Evolutionary conservation across 108 stramenopile genomes (phyloP), one percentile per base, ranked within the genome.

Genomic region (Skeletonema grethae): DNA sequence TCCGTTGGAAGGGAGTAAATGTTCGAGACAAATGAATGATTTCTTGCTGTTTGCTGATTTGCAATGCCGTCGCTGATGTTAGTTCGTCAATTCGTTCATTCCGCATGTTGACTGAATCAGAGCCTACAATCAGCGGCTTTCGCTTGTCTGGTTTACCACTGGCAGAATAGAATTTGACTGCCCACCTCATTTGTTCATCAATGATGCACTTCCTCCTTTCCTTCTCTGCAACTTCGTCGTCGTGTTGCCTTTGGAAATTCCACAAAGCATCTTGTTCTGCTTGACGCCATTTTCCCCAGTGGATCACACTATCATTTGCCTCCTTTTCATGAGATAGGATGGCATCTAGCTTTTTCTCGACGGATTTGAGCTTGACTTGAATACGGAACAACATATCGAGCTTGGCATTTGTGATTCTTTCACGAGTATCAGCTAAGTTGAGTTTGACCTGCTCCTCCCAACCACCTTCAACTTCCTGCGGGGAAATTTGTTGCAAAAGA

Each of bases 61-160:
- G 45, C 25, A 67, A 18, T 24, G 30, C 36, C 39, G 58, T 57
- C 41, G 41, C 41, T 4, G 62, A 63, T 53, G 63, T 57, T 28
- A 57, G 55, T 7, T 73, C 63, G 9, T 58, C 61, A 0, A 67
- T 24, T 11, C 69, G 32, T 34, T 34, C 32, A 34, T 34, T 34
- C 32, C 32, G 57, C 16, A 5, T 5, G 29, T 80, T 57, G 34
- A 63, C 18, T 0, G 29, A 25, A 50, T 63, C 62, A 12, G 38
- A 12, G 69, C 10, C 16, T 2, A 70, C 15, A 28, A 13, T 29
- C 25, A 63, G 50, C n/a, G 72, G 63, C 57, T 22, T 24, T n/a
- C 72, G 67, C 30, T 72, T 82, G 18, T 82, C 80, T 1, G 80
- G 80, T 22, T 82, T 82, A 0, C 75, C 80, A 36, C 59, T 67